Conservation (phyloP, 352 stramenopile species). For the Globisporangium spiculum region DNA sequence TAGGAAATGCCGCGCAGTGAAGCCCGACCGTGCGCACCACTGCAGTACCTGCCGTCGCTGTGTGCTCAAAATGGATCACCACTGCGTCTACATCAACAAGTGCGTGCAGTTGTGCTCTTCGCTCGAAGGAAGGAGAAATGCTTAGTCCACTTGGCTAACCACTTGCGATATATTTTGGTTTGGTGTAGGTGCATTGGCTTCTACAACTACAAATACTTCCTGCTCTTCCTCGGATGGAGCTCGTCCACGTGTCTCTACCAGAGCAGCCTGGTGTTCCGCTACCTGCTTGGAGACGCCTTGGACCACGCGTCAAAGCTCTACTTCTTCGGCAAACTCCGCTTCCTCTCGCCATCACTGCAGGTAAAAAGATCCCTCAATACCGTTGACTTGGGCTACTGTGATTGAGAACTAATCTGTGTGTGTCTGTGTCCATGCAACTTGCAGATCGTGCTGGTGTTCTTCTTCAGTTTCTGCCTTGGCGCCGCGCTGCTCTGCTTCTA, state of each 20-base stretch:
- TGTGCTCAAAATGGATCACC: slow-evolving; percentile 88
- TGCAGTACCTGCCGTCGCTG: slow-evolving; percentile 76
- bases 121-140: background rate
- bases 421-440: background rate
- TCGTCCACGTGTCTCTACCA: slow-evolving; percentile 63
- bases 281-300: slow-evolving; percentile 49
- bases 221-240: slow-evolving; percentile 83
- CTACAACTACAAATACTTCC: slow-evolving; percentile 90
- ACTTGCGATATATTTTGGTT: slow-evolving; percentile 1
- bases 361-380: slow-evolving; percentile 22
- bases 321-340: slow-evolving; percentile 46
- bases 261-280: slow-evolving; percentile 64
- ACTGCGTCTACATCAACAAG: slow-evolving; percentile 90
- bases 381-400: too few relatives aligned
- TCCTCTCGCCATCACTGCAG: slow-evolving; percentile 60
- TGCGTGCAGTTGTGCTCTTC: slow-evolving; percentile 23
- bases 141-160: too few relatives aligned
- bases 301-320: slow-evolving; percentile 53
- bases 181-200: slow-evolving; percentile 74
- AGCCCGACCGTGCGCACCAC: slow-evolving; percentile 81
- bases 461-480: slow-evolving; percentile 62
- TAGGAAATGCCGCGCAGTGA: slow-evolving; percentile 71
- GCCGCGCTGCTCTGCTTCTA: slow-evolving; percentile 71
- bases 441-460: slow-evolving; percentile 69
- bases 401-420: background rate